Base-by-base conservation (phyloP, 2,329 filamentous ascomycete species). In the Alternaria brassicae region DNA sequence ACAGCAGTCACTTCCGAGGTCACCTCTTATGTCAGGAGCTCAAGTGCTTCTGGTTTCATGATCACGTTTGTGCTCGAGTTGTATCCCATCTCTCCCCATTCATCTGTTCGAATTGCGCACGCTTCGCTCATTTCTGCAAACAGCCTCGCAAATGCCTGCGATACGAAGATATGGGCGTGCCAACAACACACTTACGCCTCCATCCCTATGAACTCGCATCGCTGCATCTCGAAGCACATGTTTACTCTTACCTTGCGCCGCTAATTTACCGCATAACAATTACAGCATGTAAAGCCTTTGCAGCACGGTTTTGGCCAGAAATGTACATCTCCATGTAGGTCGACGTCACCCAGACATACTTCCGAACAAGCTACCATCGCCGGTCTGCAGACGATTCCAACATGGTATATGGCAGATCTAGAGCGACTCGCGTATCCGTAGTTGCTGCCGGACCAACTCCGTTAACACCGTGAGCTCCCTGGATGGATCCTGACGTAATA, bases 271-370 rank as follows among this genome's bases (percentile, higher is more conserved):
- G 44, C 44, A 48, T 34, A 17, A 13, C 6, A 34, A 34, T 15
- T 25, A 25, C 19, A 32, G 8, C 44, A 34, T 34, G 44, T n/a
- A 13, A 30, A 36, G 4, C 44, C 21, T 19, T n/a, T 34, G 30
- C 28, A 10, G 23, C n/a, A 50, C 44, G 45, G 45, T 49, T n/a
- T 39, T 53, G 52, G 25, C 53, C 45, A 53, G 36, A 48, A 15
- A 54, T 42, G 37, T 5, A 10, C 30, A 12, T 45, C 39, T 34
- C 23, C 39, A 52, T 53, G 28, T 58, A 19, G 44, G 37, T 10
- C 27, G 30, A 53, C 50, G 54, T 51, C 54, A 39, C 32, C 47
- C 3, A 50, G 17, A 15, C 19, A 34, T 48, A 19, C 10, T 48
- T 10, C 19, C 19, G 44, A 48, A n/a, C 44, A 1, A 48, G 44